Percentiles rank a stretch among this genome's conserved stretches.
Evolutionary conservation across 2,329 filamentous ascomycete genomes (phyloP).

Genomic region (Eutypa lata): DNA sequence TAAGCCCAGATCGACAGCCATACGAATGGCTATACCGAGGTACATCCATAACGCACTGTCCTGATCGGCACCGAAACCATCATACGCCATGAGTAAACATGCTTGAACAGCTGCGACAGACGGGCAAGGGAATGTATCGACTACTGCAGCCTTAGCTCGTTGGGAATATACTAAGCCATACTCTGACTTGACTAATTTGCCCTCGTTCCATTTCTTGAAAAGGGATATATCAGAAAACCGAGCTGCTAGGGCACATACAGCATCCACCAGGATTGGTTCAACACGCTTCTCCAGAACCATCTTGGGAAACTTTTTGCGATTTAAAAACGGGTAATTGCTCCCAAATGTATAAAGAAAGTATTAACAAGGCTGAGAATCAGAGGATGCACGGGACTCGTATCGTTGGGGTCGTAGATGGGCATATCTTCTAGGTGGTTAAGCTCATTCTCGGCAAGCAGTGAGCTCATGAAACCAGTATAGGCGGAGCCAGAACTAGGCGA

Average conservation of each 20-base stretch:
- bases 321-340: constrained; percentile 82
- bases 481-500: constrained; percentile 43
- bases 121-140: constrained; percentile 79
- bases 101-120: constrained; percentile 82
- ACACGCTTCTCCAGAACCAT: constrained; percentile 77
- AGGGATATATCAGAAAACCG: constrained; percentile 68
- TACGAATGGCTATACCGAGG: constrained; percentile 79
- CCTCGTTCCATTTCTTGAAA: constrained; percentile 46
- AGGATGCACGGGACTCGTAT: constrained; percentile 66
- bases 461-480: constrained; percentile 34
- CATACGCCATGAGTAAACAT: constrained; percentile 79
- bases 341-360: constrained; percentile 77
- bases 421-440: constrained; percentile 47
- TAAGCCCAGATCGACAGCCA: constrained; percentile 77
- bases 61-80: constrained; percentile 83
- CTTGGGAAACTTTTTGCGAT: constrained; percentile 67
- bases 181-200: constrained; percentile 56
- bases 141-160: constrained; percentile 76
- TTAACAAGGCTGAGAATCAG: constrained; percentile 75
- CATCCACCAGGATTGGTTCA: constrained; percentile 82
- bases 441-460: constrained; percentile 41
- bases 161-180: constrained; percentile 77
- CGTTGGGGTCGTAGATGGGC: constrained; percentile 74
- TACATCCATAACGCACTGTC: constrained; percentile 96
- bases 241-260: constrained; percentile 77